Evolutionary conservation across 1,284 basidiomycete genomes (phyloP).

Genomic region (Fistulinella cinereoalba): DNA sequence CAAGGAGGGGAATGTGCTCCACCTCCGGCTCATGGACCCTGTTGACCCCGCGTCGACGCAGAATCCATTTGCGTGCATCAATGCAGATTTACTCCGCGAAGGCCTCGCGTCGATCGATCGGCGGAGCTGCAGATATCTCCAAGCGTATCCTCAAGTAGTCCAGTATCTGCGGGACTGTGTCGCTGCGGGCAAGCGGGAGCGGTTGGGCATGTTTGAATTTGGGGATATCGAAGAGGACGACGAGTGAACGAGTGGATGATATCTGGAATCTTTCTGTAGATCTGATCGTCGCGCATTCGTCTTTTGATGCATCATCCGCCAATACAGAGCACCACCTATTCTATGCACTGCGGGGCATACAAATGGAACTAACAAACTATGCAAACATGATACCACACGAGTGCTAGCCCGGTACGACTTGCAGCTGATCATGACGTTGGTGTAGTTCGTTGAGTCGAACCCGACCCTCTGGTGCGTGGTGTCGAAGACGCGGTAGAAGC

Average conservation of each 20-base stretch:
- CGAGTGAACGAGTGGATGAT: constrained; percentile 34
- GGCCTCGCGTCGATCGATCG: constrained; percentile 78
- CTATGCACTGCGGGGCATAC: no score
- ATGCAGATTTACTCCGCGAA: constrained; percentile 78
- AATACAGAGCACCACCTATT: no score
- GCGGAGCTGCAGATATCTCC: constrained; percentile 73
- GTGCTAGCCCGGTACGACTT: no score
- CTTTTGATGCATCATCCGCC: no score
- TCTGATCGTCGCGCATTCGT: no score
- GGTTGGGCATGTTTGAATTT: constrained; percentile 86
- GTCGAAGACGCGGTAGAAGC: no score
- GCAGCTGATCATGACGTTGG: no score
- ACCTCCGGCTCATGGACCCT: constrained; percentile 87
- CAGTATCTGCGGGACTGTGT: constrained; percentile 66
- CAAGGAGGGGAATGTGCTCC: constrained; percentile 72
- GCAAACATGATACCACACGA: no score
- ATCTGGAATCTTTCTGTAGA: no score
- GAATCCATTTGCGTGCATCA: constrained; percentile 77
- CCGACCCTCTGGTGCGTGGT: no score
- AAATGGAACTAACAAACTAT: no score
- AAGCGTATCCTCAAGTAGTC: constrained; percentile 66
- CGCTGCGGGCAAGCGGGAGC: constrained; percentile 67
- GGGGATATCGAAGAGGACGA: constrained; percentile 82
- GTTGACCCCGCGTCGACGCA: constrained; percentile 62
- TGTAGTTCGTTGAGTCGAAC: no score